Percentiles rank a stretch among this genome's conserved stretches.
Conservation (phyloP, 1,284 basidiomycete genomes). For the Leucoagaricus sp. region DNA sequence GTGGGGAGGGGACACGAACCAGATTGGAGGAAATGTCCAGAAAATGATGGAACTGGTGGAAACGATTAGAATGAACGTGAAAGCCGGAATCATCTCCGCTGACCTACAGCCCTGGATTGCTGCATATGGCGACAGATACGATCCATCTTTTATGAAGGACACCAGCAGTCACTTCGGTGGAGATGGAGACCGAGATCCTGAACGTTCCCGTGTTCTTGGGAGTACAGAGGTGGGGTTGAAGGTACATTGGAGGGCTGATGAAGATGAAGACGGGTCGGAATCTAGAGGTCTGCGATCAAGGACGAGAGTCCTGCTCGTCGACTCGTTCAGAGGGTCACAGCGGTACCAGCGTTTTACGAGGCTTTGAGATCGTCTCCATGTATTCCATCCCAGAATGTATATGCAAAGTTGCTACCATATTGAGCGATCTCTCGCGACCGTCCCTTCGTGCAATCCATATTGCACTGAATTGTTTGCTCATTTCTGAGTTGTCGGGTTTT, state of each 20-base stretch:
- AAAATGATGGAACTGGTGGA: not conserved
- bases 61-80: not conserved
- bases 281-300: not conserved
- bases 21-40: not conserved
- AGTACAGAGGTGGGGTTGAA: conserved; percentile 7
- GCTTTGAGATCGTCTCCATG: too few relatives aligned
- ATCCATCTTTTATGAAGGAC: conserved; percentile 3
- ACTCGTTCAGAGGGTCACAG: too few relatives aligned
- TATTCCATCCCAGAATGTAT: too few relatives aligned
- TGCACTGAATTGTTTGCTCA: too few relatives aligned
- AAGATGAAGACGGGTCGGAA: not conserved
- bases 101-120: conserved; percentile 9
- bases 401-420: too few relatives aligned
- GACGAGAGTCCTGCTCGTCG: not conserved
- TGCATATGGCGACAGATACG: not conserved
- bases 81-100: not conserved
- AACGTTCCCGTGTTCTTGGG: not conserved
- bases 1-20: not conserved
- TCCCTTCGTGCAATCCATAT: too few relatives aligned
- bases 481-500: too few relatives aligned
- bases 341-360: too few relatives aligned
- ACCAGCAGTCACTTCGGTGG: not conserved
- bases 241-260: not conserved
- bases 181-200: not conserved
- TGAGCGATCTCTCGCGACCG: too few relatives aligned